phyloP scores from a whole-genome alignment of 2,329 filamentous ascomycete species.

The Fusarium verticillioides region DNA sequence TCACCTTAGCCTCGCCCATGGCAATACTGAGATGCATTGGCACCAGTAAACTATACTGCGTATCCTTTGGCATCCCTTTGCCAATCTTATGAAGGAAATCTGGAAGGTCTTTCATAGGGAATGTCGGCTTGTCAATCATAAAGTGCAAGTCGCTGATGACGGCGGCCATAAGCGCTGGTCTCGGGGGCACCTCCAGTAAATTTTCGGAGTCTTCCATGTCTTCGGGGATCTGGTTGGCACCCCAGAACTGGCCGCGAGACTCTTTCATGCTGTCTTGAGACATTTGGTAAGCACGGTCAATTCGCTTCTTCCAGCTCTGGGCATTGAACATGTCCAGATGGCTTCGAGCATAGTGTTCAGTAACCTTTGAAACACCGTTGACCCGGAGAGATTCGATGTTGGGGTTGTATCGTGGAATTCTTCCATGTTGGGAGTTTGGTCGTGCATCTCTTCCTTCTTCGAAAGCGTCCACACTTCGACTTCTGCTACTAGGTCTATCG shows the following conservation, averaged over 20 bases:
- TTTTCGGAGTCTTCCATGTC: conserved; percentile 85
- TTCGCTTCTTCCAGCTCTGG: conserved; percentile 90
- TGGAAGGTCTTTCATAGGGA: conserved; percentile 82
- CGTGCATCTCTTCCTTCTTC: conserved; percentile 46
- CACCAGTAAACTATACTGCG: conserved; percentile 87
- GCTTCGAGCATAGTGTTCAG: conserved; percentile 79
- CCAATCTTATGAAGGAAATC: conserved; percentile 88
- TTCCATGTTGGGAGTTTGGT: conserved; percentile 51
- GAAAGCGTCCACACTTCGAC: conserved; percentile 65
- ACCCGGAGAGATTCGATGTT: conserved; percentile 74
- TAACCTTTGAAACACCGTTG: conserved; percentile 76
- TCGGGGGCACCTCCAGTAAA: conserved; percentile 84
- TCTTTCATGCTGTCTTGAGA: conserved; percentile 82
- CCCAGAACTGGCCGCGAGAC: conserved; percentile 83
- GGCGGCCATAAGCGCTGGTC: conserved; percentile 84
- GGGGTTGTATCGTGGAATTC: conserved; percentile 78
- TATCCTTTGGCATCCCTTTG: conserved; percentile 95
- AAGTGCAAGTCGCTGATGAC: conserved; percentile 87
- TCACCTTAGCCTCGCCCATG: conserved; percentile 90
- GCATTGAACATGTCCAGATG: conserved; percentile 84
- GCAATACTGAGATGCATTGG: conserved; percentile 90
- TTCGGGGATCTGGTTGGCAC: conserved; percentile 81
- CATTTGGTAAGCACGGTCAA: conserved; percentile 78
- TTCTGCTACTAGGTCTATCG: conserved; percentile 57
- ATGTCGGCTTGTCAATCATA: conserved; percentile 90